These are phyloP conservation scores for Periconia macrospinosa DNA, from an alignment of 2,329 filamentous ascomycete genomes.

Conservation along the genomic window DNA sequence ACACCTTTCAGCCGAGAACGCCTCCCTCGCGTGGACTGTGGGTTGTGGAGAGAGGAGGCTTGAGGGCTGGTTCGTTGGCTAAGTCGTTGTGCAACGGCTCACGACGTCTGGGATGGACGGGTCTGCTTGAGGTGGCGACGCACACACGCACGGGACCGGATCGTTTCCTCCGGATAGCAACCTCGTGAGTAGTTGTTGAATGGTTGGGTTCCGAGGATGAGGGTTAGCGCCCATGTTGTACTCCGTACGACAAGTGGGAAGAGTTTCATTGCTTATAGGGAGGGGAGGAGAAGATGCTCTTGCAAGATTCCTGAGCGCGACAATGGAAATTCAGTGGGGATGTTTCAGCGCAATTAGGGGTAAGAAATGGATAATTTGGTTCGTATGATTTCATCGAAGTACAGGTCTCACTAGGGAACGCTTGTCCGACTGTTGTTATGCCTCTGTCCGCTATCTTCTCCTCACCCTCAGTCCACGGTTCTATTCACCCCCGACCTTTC, in stretches of 20 bases:
- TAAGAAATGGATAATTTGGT: neutral
- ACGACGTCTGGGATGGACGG: conserved; percentile 3
- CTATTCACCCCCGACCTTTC: neutral
- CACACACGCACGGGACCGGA: neutral
- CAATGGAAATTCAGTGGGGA: too few species aligned
- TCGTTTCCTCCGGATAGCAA: neutral
- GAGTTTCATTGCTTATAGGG: too few species aligned
- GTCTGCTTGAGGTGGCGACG: neutral
- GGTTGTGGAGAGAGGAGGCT: too few species aligned
- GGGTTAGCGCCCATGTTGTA: too few species aligned
- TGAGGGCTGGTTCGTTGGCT: neutral
- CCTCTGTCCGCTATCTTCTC: too few species aligned
- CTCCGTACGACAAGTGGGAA: too few species aligned
- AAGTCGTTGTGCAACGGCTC: conserved; percentile 8
- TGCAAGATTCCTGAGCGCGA: too few species aligned
- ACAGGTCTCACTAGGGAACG: neutral
- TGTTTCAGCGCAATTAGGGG: neutral
- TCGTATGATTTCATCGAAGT: neutral
- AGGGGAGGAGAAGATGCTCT: too few species aligned
- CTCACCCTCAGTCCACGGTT: neutral
- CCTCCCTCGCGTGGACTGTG: neutral
- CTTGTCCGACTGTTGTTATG: neutral
- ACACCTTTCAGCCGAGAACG: conserved; percentile 12
- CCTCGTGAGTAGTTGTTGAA: too few species aligned
- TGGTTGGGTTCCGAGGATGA: too few species aligned